phyloP scores from a whole-genome alignment of 192 early-diverging fungal species.

The Coemansia sp. region DNA sequence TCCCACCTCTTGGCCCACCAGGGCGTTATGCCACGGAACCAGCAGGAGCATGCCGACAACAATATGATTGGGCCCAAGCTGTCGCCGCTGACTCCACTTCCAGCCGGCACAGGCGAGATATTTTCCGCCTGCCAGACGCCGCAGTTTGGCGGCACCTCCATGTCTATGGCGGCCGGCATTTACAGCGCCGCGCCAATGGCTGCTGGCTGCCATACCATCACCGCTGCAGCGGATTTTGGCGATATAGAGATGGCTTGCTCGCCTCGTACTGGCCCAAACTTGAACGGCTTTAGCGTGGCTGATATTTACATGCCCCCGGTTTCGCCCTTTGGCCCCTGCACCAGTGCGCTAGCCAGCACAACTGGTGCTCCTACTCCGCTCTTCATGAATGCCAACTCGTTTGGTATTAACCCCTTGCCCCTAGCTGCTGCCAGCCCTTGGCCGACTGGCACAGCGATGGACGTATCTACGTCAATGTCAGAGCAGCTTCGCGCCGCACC shows the following conservation, averaged over 20 bases:
- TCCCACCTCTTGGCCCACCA: conserved; percentile 11
- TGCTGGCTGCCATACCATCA: neutral
- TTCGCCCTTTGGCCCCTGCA: neutral
- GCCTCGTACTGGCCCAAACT: neutral
- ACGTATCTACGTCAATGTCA: neutral
- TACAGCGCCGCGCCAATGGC: neutral
- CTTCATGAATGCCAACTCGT: neutral
- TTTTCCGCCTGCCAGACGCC: neutral
- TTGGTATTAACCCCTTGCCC: no score
- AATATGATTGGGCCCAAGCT: neutral
- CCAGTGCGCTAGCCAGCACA: neutral
- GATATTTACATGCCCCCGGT: neutral
- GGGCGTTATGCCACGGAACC: conserved; percentile 6
- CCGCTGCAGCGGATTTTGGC: neutral
- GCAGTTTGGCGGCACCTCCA: neutral
- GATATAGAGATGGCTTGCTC: neutral
- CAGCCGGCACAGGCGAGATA: neutral
- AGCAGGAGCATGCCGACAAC: neutral
- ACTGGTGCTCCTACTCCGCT: neutral
- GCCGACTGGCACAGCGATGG: neutral
- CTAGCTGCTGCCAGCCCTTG: neutral
- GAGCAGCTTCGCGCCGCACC: neutral
- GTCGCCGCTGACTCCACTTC: neutral
- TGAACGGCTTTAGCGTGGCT: neutral
- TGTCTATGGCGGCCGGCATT: neutral